Percentiles rank a stretch among this genome's conserved stretches.
Conservation (phyloP, 2,329 filamentous ascomycete species). For the Bimuria novae-zelandiae region DNA sequence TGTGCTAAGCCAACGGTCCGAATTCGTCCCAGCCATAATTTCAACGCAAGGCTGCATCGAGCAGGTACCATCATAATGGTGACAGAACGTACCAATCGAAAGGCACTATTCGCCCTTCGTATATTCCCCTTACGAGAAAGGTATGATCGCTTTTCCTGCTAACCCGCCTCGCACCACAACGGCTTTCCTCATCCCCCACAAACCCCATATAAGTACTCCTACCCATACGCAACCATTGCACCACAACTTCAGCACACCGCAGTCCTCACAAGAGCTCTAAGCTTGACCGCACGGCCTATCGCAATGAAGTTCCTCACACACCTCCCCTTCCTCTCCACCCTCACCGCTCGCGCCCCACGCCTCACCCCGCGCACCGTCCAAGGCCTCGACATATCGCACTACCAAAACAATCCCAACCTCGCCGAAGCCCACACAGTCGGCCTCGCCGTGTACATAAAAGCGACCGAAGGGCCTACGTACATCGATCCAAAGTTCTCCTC, state of each 20-base stretch:
- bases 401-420: conserved; percentile 40
- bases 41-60: background rate
- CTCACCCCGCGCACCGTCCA: conserved; percentile 14
- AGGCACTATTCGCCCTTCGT: too few species aligned
- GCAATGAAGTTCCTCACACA: conserved; percentile 6
- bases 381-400: conserved; percentile 44
- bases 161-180: too few species aligned
- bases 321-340: conserved; percentile 3
- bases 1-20: background rate
- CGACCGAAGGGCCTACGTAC: conserved; percentile 58
- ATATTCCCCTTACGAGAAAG: too few species aligned
- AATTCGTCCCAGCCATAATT: background rate
- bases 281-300: too few species aligned
- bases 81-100: background rate
- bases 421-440: conserved; percentile 37
- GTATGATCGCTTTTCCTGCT: too few species aligned
- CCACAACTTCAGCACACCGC: too few species aligned
- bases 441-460: conserved; percentile 45
- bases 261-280: too few species aligned
- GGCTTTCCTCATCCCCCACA: too few species aligned
- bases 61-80: background rate
- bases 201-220: too few species aligned
- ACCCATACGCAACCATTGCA: too few species aligned
- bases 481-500: conserved; percentile 48
- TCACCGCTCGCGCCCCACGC: conserved; percentile 14